Evolutionary conservation across 2,329 filamentous ascomycete genomes (phyloP).

Genomic region (Diaporthe humulicola): DNA sequence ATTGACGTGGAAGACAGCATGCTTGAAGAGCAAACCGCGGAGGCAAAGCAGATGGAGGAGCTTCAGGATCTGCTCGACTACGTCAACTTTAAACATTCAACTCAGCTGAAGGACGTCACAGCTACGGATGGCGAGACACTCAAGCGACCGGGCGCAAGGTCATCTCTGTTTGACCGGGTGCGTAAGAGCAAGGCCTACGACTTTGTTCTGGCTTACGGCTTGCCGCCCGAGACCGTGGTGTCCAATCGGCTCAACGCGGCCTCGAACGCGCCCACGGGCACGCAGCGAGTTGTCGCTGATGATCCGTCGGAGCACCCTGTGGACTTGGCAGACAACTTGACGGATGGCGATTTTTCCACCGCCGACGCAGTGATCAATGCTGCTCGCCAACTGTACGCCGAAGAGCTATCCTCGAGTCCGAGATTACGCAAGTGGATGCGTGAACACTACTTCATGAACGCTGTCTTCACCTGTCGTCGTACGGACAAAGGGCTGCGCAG

Average conservation of each 20-base stretch:
- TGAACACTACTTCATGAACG: constrained; percentile 84
- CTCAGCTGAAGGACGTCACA: constrained; percentile 84
- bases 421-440: constrained; percentile 91
- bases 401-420: constrained; percentile 90
- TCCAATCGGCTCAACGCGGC: constrained; percentile 79
- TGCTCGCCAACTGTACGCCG: constrained; percentile 88
- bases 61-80: constrained; percentile 97
- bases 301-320: constrained; percentile 85
- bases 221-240: constrained; percentile 88
- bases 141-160: constrained; percentile 87
- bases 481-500: constrained; percentile 95
- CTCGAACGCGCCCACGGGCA: constrained; percentile 64
- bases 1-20: constrained; percentile 77
- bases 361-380: constrained; percentile 81
- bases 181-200: constrained; percentile 84
- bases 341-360: constrained; percentile 80
- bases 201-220: constrained; percentile 90
- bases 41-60: constrained; percentile 90
- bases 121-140: constrained; percentile 71
- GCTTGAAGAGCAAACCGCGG: constrained; percentile 84
- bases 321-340: constrained; percentile 85
- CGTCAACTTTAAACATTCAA: constrained; percentile 91
- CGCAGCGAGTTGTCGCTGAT: constrained; percentile 85
- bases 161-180: constrained; percentile 85
- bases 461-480: constrained; percentile 86